Evolutionary conservation across 1,284 basidiomycete species (phyloP).

Genomic region (Leccinum subrobustum): DNA sequence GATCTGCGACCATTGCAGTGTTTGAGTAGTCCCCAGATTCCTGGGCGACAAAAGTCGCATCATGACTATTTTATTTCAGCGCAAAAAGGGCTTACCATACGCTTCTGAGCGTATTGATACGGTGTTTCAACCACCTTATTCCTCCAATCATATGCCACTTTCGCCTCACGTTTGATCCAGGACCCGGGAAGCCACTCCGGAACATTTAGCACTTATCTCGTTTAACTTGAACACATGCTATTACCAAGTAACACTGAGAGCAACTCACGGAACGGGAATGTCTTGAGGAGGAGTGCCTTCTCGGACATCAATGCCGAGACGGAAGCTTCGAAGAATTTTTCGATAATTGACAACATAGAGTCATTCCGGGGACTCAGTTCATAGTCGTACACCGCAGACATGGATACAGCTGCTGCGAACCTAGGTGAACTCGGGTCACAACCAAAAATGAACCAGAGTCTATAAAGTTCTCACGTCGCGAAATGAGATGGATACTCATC

Average conservation of each 20-base stretch:
- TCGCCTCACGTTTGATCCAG: slow-evolving; percentile 1
- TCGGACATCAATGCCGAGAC: background rate
- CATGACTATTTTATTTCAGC: background rate
- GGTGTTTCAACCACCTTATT: slow-evolving; percentile 10
- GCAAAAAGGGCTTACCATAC: slow-evolving; percentile 6
- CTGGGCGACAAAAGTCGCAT: background rate
- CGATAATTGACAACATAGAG: background rate
- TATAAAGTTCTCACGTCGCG: background rate
- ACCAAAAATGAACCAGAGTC: background rate
- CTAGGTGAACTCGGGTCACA: background rate
- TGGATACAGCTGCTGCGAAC: background rate
- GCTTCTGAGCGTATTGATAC: slow-evolving; percentile 8
- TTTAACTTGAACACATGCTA: background rate
- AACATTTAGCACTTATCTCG: slow-evolving; percentile 9
- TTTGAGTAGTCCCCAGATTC: background rate
- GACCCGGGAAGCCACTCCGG: slow-evolving; percentile 19
- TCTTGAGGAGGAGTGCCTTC: background rate
- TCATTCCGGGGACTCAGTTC: background rate
- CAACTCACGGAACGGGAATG: background rate
- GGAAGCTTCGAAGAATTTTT: background rate
- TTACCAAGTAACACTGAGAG: background rate
- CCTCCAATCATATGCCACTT: background rate
- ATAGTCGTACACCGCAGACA: background rate
- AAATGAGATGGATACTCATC: background rate
- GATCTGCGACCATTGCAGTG: slow-evolving; percentile 11